Evolutionary conservation across 768 basidiomycete genomes (phyloP).

Genomic region (Pleurotus platypus): DNA sequence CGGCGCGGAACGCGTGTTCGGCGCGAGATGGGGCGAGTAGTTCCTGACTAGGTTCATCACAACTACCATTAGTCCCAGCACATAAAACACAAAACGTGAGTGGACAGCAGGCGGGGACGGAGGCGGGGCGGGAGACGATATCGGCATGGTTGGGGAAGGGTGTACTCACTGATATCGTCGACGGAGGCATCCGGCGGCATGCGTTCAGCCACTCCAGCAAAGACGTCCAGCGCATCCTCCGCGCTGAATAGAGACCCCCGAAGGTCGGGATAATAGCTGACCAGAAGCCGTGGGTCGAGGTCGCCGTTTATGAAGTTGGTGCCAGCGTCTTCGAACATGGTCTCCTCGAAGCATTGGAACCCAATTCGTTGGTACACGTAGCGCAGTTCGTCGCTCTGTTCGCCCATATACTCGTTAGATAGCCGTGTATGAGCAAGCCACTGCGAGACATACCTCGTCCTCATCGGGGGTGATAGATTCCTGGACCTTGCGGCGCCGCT

Average conservation of each 20-base stretch:
- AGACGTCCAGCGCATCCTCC: constrained; percentile 63
- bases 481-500: constrained; percentile 55
- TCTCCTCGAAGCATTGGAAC: constrained; percentile 73
- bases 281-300: constrained; percentile 78
- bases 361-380: constrained; percentile 84
- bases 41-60: constrained; percentile 86
- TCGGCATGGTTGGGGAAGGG: constrained; percentile 18
- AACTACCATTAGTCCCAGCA: constrained; percentile 77
- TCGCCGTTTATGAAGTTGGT: constrained; percentile 74
- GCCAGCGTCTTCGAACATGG: constrained; percentile 81
- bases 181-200: constrained; percentile 69
- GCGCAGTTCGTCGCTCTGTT: constrained; percentile 62
- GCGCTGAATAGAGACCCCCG: constrained; percentile 57
- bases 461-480: constrained; percentile 45
- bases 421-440: background rate
- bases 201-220: constrained; percentile 68
- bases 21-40: constrained; percentile 83
- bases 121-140: constrained; percentile 20
- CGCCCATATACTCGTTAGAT: background rate
- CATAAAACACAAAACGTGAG: constrained; percentile 31
- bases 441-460: constrained; percentile 41
- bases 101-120: constrained; percentile 21
- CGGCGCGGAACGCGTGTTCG: constrained; percentile 62
- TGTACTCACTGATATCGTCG: constrained; percentile 82
- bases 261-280: constrained; percentile 79